A percentile compares a stretch with the other conserved stretches of the same genome.
Conservation (phyloP, 1,284 basidiomycete species). For the Thecaphora frezii region DNA sequence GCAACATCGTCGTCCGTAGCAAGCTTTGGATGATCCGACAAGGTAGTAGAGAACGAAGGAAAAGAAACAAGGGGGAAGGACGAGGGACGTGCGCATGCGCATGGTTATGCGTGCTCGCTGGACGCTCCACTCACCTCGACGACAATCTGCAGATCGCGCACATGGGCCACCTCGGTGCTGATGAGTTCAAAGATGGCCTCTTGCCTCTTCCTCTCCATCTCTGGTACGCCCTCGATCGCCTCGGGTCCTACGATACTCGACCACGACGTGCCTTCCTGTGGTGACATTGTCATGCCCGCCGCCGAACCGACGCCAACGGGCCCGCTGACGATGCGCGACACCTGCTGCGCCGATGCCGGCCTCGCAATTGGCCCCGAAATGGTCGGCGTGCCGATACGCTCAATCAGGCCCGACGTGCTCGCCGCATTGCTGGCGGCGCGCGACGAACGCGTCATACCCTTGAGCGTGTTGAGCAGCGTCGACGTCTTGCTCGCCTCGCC, state of each 20-base stretch:
- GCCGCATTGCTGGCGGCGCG: background rate
- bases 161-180: constrained; percentile 96
- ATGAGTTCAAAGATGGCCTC: constrained; percentile 99
- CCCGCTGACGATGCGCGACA: background rate
- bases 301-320: background rate
- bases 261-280: constrained; percentile 70
- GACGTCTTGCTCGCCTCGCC: constrained; percentile 27
- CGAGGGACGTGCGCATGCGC: too few relatives aligned
- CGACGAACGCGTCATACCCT: constrained; percentile 25
- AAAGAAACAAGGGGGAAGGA: too few relatives aligned
- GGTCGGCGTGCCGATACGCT: constrained; percentile 2
- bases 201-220: constrained; percentile 91
- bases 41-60: too few relatives aligned
- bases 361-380: constrained; percentile 28
- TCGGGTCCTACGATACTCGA: constrained; percentile 81
- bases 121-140: constrained; percentile 21
- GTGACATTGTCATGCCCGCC: too few relatives aligned
- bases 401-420: background rate
- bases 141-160: constrained; percentile 80
- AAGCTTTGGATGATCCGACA: too few relatives aligned
- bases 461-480: constrained; percentile 49
- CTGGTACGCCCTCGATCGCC: constrained; percentile 77
- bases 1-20: too few relatives aligned
- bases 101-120: too few relatives aligned
- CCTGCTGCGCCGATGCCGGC: constrained; percentile 2